phyloP scores from a whole-genome alignment of 2,329 filamentous ascomycete species.

The Cladosporium velox region DNA sequence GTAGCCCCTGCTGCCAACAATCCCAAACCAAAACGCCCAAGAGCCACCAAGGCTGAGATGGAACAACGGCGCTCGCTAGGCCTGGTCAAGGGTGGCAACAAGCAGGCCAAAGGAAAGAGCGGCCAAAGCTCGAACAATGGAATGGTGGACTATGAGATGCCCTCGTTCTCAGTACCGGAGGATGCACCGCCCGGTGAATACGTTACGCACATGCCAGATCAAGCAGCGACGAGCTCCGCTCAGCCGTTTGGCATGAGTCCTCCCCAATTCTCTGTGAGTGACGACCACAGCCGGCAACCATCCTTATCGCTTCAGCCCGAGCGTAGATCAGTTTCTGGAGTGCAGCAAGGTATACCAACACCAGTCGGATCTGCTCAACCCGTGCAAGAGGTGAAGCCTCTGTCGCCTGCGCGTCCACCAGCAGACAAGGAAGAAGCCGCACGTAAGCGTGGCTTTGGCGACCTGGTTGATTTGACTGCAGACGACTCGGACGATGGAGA shows the following conservation, averaged over 20 bases:
- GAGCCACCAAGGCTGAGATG: slow-evolving; percentile 15
- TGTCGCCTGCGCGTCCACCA: slow-evolving; percentile 35
- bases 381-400: slow-evolving; percentile 29
- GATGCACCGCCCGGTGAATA: slow-evolving; percentile 22
- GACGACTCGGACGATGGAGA: slow-evolving; percentile 48
- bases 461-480: slow-evolving; percentile 56
- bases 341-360: slow-evolving; percentile 2
- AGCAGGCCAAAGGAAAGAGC: neutral
- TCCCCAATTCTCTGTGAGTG: neutral
- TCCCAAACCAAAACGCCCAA: neutral
- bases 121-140: slow-evolving; percentile 11
- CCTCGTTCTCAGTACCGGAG: slow-evolving; percentile 31
- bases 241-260: neutral
- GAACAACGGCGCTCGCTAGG: slow-evolving; percentile 1
- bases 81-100: neutral
- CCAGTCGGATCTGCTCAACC: slow-evolving; percentile 21
- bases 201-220: slow-evolving; percentile 1
- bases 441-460: slow-evolving; percentile 56
- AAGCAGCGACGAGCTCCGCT: neutral
- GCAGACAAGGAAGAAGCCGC: slow-evolving; percentile 57
- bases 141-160: slow-evolving; percentile 32
- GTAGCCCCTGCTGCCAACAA: neutral
- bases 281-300: slow-evolving; percentile 9
- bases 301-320: slow-evolving; percentile 7
- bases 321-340: neutral